A percentile compares a stretch with the other conserved stretches of the same genome.
Evolutionary conservation across 2,329 filamentous ascomycete genomes (phyloP).

Genomic region (Colletotrichum incanum): DNA sequence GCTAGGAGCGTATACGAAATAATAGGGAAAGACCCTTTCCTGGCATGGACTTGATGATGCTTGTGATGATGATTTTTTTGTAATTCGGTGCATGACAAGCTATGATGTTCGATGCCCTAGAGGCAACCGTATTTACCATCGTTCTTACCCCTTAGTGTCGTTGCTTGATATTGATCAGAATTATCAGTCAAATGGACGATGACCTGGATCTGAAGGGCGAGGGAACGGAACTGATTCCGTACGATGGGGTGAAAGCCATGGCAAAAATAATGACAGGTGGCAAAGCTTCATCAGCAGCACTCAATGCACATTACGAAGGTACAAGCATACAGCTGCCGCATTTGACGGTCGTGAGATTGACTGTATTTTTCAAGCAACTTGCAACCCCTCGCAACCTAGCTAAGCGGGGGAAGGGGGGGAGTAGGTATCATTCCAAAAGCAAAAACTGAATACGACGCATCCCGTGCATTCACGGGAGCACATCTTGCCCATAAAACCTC

Average conservation of each 20-base stretch:
- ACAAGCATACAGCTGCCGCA: not conserved
- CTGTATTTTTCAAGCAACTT: conserved; percentile 10
- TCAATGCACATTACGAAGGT: not conserved
- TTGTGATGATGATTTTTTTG: not conserved
- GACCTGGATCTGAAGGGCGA: not conserved
- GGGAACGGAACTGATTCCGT: not conserved
- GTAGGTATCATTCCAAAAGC: conserved; percentile 42
- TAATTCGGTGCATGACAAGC: not conserved
- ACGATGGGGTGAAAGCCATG: not conserved
- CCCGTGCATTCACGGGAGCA: conserved; percentile 2
- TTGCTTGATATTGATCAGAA: not conserved
- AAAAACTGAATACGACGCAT: not conserved
- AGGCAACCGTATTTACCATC: too few relatives aligned
- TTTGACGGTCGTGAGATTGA: not conserved
- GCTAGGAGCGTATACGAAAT: conserved; percentile 13
- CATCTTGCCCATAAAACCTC: conserved; percentile 33
- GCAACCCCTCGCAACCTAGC: conserved; percentile 23
- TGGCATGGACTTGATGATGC: not conserved
- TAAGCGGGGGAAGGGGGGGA: not conserved
- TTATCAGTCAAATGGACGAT: not conserved
- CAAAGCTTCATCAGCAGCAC: not conserved
- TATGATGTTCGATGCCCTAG: too few relatives aligned
- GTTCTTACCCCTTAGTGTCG: not conserved
- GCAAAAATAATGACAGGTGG: not conserved
- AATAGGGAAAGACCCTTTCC: conserved; percentile 15